Evolutionary conservation across 371 early-diverging fungal species (phyloP).

Genomic region (Amoeboaphelidium protococcarum): DNA sequence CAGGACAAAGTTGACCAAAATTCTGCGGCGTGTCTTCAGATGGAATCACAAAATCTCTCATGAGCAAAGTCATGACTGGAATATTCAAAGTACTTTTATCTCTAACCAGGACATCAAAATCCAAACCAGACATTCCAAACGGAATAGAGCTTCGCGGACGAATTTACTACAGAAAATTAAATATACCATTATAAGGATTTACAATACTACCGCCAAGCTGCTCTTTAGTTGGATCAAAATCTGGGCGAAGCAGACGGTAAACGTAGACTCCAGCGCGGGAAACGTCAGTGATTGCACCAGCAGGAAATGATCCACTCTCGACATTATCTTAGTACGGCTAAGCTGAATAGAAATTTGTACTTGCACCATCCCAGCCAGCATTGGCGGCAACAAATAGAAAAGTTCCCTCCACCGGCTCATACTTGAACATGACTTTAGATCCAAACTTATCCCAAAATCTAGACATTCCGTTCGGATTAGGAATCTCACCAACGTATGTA

Average conservation of each 20-base stretch:
- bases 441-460: not conserved
- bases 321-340: not conserved
- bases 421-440: not conserved
- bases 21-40: too few relatives aligned
- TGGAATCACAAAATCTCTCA: too few relatives aligned
- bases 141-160: not conserved
- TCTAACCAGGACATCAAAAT: too few relatives aligned
- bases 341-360: not conserved
- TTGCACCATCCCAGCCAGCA: not conserved
- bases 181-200: not conserved
- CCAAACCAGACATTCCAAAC: not conserved
- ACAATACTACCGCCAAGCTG: not conserved
- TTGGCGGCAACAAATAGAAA: not conserved
- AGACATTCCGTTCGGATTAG: not conserved
- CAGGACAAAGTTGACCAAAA: too few relatives aligned
- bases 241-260: not conserved
- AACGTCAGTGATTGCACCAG: not conserved
- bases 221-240: too few relatives aligned
- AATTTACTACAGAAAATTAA: not conserved
- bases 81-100: too few relatives aligned
- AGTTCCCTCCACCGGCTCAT: not conserved
- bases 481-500: not conserved
- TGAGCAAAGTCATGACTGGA: too few relatives aligned
- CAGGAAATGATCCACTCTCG: not conserved
- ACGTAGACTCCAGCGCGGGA: not conserved